These are phyloP conservation scores for Arabidopsis arenosa DNA, from an alignment of 345 rosid species.

Conservation along the genomic window DNA sequence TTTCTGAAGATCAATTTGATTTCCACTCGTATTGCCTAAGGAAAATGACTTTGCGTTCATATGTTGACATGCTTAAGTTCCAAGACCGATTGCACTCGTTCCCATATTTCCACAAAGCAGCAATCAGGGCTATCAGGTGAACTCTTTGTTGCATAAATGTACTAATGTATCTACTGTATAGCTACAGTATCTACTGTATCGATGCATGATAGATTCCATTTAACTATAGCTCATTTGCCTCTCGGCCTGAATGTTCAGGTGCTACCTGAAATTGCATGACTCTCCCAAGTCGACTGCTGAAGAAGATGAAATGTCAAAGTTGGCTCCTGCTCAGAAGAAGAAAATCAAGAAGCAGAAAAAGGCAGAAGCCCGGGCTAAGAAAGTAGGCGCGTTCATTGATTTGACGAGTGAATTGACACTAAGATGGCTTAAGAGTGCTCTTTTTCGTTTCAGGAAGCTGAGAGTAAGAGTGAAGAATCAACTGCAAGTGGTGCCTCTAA, in stretches of 20 bases:
- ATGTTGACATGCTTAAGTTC: slow-evolving; percentile 97
- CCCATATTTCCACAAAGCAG: slow-evolving; percentile 94
- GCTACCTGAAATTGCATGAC: slow-evolving; percentile 87
- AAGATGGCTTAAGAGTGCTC: slow-evolving; percentile 35
- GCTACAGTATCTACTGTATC: slow-evolving; percentile 1
- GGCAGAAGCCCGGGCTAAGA: slow-evolving; percentile 98
- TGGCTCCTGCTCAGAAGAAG: slow-evolving; percentile 92
- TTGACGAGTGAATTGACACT: slow-evolving; percentile 28
- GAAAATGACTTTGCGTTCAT: slow-evolving; percentile 96
- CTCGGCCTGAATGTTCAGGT: slow-evolving; percentile 53
- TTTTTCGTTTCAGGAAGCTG: slow-evolving; percentile 77
- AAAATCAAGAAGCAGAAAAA: slow-evolving; percentile 91
- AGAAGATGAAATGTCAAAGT: slow-evolving; percentile 77
- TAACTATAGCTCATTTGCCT: slow-evolving; percentile 13
- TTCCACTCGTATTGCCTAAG: slow-evolving; percentile 99
- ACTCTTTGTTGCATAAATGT: slow-evolving; percentile 25
- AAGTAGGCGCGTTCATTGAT: slow-evolving; percentile 52
- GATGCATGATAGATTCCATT: slow-evolving; percentile 21
- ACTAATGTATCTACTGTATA: neutral
- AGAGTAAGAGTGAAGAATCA: slow-evolving; percentile 81
- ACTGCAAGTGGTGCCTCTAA: slow-evolving; percentile 70
- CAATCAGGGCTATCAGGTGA: slow-evolving; percentile 92
- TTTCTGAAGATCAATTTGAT: slow-evolving; percentile 97
- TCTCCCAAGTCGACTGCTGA: slow-evolving; percentile 82
- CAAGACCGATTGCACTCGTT: slow-evolving; percentile 96